Percentiles rank a stretch among this genome's conserved stretches.
phyloP scores from a whole-genome alignment of 768 basidiomycete species.

The Psilocybe cubensis region DNA sequence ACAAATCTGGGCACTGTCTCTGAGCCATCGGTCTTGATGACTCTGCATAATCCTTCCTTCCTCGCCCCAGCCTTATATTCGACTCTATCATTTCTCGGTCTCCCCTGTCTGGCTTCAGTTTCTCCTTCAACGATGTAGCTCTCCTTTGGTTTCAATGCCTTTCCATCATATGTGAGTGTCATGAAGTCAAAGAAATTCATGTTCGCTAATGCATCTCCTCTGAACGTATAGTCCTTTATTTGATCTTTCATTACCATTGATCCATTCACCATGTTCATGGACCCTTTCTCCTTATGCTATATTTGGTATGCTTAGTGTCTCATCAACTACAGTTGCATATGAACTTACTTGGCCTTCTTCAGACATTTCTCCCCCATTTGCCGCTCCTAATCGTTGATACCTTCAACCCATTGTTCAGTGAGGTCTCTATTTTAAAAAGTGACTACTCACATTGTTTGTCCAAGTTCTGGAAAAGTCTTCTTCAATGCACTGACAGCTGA shows the following conservation, averaged over 20 bases:
- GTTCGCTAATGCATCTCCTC: conserved; percentile 16
- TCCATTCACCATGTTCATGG: background rate
- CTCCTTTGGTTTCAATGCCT: background rate
- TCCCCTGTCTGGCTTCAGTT: conserved; percentile 1
- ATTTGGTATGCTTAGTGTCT: background rate
- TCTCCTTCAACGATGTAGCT: background rate
- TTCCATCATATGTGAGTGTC: conserved; percentile 23
- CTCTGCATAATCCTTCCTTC: conserved; percentile 8
- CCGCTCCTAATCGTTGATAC: too few relatives aligned
- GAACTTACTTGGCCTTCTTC: background rate
- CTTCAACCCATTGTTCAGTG: background rate
- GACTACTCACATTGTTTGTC: background rate
- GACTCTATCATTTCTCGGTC: conserved; percentile 15
- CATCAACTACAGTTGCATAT: background rate
- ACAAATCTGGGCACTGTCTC: conserved; percentile 36
- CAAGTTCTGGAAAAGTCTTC: background rate
- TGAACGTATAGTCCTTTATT: conserved; percentile 17
- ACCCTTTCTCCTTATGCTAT: background rate
- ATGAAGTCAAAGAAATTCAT: background rate
- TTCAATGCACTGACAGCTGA: conserved; percentile 13
- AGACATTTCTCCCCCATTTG: too few relatives aligned
- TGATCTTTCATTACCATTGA: conserved; percentile 18
- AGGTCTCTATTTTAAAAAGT: background rate
- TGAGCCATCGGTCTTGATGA: conserved; percentile 26
- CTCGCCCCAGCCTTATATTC: background rate